Evolutionary conservation across 768 basidiomycete genomes (phyloP).

Genomic region (Suillus ampliporus): DNA sequence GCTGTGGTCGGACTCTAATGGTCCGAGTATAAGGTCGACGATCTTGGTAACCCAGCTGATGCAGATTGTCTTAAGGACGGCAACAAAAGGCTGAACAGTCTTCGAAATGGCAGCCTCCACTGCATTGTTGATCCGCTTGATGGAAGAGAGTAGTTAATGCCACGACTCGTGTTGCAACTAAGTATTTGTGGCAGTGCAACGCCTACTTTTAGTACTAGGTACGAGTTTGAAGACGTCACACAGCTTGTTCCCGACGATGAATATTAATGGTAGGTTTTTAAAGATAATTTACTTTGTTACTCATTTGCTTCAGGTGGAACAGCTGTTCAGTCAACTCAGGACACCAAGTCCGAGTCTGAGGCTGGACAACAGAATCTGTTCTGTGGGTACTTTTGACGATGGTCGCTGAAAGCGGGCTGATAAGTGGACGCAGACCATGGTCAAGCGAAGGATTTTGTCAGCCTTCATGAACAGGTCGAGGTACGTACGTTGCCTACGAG

Average conservation of each 20-base stretch:
- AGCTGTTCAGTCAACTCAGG: background rate
- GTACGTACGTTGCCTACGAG: slow-evolving; percentile 42
- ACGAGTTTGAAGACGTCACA: background rate
- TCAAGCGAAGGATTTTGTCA: slow-evolving; percentile 72
- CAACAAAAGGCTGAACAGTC: too few relatives aligned
- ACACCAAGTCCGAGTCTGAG: background rate
- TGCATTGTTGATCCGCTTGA: too few relatives aligned
- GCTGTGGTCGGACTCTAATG: background rate
- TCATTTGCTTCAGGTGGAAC: slow-evolving; percentile 3
- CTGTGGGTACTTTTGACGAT: background rate
- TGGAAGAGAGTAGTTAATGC: too few relatives aligned
- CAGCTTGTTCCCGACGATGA: background rate
- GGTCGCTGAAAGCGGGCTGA: background rate
- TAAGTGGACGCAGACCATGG: slow-evolving; percentile 34
- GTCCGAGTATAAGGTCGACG: background rate
- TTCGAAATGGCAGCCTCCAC: too few relatives aligned
- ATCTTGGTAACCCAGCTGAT: background rate
- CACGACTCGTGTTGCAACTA: too few relatives aligned
- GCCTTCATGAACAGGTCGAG: slow-evolving; percentile 91
- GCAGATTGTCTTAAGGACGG: too few relatives aligned
- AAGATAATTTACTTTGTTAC: background rate
- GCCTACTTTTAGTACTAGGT: too few relatives aligned
- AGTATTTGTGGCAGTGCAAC: background rate
- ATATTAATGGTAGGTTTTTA: slow-evolving; percentile 2
- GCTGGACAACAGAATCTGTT: background rate